Percentiles rank a stretch among this genome's conserved stretches.
Evolutionary conservation across 768 basidiomycete species (phyloP).

Genomic region (Agrocybe praecox): DNA sequence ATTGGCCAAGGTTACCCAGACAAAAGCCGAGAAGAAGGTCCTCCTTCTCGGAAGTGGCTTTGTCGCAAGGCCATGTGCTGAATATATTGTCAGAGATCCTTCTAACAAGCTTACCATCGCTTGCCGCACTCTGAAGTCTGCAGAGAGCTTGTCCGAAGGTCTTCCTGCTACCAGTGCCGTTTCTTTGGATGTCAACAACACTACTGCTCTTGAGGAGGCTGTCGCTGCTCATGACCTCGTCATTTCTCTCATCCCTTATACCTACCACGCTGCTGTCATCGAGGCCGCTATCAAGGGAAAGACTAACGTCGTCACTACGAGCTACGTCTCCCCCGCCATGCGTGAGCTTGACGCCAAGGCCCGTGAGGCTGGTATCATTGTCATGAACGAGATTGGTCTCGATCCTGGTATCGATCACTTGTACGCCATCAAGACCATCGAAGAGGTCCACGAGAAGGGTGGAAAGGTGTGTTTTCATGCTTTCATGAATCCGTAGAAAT

Average conservation of each 20-base stretch:
- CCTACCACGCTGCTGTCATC: constrained; percentile 86
- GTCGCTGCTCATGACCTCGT: constrained; percentile 90
- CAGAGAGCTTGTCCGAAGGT: constrained; percentile 65
- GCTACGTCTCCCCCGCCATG: constrained; percentile 93
- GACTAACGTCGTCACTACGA: constrained; percentile 94
- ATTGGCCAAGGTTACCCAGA: constrained; percentile 42
- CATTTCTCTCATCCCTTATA: constrained; percentile 97
- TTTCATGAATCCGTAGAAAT: too few species aligned
- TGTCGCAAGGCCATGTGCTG: constrained; percentile 95
- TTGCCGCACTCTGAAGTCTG: constrained; percentile 83
- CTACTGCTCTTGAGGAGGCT: constrained; percentile 73
- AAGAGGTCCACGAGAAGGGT: constrained; percentile 91
- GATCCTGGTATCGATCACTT: constrained; percentile 96
- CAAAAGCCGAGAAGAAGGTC: constrained; percentile 62
- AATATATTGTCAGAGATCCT: constrained; percentile 84
- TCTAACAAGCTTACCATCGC: constrained; percentile 86
- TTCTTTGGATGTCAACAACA: constrained; percentile 79
- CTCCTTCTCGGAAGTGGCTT: constrained; percentile 94
- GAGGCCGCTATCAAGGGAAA: constrained; percentile 88
- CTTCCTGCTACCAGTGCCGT: constrained; percentile 74
- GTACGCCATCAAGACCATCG: constrained; percentile 92
- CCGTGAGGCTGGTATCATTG: constrained; percentile 87
- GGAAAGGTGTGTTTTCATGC: constrained; percentile 79
- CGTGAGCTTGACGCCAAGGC: constrained; percentile 79
- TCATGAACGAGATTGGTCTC: constrained; percentile 97